Evolutionary conservation across 2,329 filamentous ascomycete species (phyloP).

Genomic region (Trichoderma harzianum): DNA sequence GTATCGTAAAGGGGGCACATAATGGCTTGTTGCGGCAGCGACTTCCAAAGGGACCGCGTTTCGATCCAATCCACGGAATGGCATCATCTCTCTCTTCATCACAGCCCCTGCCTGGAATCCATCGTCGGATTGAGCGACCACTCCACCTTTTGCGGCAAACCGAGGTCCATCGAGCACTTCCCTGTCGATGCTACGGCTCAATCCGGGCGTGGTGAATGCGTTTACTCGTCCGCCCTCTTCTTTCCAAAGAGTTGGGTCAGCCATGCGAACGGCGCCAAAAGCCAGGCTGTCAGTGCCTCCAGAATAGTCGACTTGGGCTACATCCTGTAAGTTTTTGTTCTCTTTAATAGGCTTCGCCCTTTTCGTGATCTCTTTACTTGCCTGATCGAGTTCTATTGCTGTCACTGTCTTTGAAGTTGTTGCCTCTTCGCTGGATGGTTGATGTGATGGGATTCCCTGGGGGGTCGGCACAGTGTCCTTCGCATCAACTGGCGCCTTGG

Average conservation of each 20-base stretch:
- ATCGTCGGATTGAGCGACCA: constrained; percentile 17
- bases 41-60: constrained; percentile 13
- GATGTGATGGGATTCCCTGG: background rate
- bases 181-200: constrained; percentile 6
- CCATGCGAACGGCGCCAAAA: constrained; percentile 20
- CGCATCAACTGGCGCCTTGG: background rate
- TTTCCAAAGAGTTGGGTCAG: constrained; percentile 13
- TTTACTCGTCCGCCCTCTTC: constrained; percentile 16
- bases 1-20: constrained; percentile 8
- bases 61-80: constrained; percentile 17
- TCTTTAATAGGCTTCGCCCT: constrained; percentile 15
- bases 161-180: constrained; percentile 7
- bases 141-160: background rate
- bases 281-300: constrained; percentile 16
- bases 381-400: constrained; percentile 16
- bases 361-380: constrained; percentile 21
- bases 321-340: constrained; percentile 20
- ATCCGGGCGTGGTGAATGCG: constrained; percentile 11
- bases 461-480: background rate
- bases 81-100: constrained; percentile 7
- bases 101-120: constrained; percentile 7
- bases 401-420: constrained; percentile 2
- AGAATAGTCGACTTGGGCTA: constrained; percentile 18
- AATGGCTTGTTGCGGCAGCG: constrained; percentile 15
- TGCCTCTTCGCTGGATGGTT: constrained; percentile 3